Percentiles rank a stretch among this genome's conserved stretches.
These are phyloP conservation scores for Tephrocybe sp. DNA, from an alignment of 768 basidiomycete genomes.

Conservation along the genomic window DNA sequence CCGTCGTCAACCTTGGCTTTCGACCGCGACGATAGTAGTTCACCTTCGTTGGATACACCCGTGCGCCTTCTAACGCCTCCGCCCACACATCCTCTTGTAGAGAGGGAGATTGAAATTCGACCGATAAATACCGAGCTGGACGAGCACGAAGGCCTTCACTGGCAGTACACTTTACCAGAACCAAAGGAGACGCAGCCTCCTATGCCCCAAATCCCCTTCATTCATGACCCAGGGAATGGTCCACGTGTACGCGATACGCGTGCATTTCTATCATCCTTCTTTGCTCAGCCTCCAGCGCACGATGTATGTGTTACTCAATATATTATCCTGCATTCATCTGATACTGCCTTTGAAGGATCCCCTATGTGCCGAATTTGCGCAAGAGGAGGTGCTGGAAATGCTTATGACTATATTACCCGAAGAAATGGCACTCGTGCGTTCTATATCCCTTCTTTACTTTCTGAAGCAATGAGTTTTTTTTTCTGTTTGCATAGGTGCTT, in stretches of 20 bases:
- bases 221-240: conserved; percentile 77
- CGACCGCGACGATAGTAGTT: conserved; percentile 12
- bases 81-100: conserved; percentile 1
- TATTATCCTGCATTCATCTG: not conserved
- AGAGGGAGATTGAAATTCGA: not conserved
- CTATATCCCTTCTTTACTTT: not conserved
- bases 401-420: conserved; percentile 64
- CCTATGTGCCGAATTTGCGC: conserved; percentile 74
- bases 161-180: not conserved
- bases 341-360: conserved; percentile 37
- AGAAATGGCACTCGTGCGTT: conserved; percentile 65
- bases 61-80: conserved; percentile 17
- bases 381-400: conserved; percentile 75
- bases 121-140: not conserved
- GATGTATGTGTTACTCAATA: conserved; percentile 30
- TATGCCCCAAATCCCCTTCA: conserved; percentile 50
- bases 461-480: not conserved
- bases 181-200: not conserved
- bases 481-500: conserved; percentile 47
- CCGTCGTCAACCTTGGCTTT: conserved; percentile 2
- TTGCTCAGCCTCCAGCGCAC: conserved; percentile 61
- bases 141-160: conserved; percentile 8
- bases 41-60: conserved; percentile 19
- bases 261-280: conserved; percentile 65
- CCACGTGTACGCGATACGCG: conserved; percentile 67